Conservation (phyloP, 2,329 filamentous ascomycete species). For the Eurotiales sp. region DNA sequence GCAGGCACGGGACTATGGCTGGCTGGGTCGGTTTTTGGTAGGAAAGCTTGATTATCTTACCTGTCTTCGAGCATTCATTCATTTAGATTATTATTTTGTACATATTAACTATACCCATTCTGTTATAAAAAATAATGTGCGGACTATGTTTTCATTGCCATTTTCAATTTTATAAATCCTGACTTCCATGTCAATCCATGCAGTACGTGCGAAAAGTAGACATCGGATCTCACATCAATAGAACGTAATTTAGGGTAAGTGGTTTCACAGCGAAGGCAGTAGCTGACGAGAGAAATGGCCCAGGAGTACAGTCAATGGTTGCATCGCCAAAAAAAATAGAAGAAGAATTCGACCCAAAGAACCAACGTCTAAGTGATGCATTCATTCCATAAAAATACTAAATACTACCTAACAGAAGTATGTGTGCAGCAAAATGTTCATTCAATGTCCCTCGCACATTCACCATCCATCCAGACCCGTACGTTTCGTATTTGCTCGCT, state of each 20-base stretch:
- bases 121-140: not conserved
- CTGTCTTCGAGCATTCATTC: conserved; percentile 5
- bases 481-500: conserved; percentile 6
- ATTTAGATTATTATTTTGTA: not conserved
- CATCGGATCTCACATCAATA: too few species aligned
- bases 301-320: too few species aligned
- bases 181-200: too few species aligned
- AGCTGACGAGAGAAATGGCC: too few species aligned
- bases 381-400: not conserved
- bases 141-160: not conserved
- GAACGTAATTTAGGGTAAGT: too few species aligned
- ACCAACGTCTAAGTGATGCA: too few species aligned
- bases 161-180: not conserved
- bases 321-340: too few species aligned
- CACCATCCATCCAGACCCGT: not conserved
- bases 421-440: not conserved
- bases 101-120: not conserved
- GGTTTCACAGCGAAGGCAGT: too few species aligned
- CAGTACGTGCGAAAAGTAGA: too few species aligned
- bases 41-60: conserved; percentile 10
- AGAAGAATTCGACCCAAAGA: too few species aligned
- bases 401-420: not conserved
- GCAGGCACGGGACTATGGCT: conserved; percentile 35
- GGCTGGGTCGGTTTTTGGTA: conserved; percentile 32
- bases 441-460: not conserved